Base-by-base conservation (phyloP, 257 asterid genomes). In the Solanum ossicruentum region DNA sequence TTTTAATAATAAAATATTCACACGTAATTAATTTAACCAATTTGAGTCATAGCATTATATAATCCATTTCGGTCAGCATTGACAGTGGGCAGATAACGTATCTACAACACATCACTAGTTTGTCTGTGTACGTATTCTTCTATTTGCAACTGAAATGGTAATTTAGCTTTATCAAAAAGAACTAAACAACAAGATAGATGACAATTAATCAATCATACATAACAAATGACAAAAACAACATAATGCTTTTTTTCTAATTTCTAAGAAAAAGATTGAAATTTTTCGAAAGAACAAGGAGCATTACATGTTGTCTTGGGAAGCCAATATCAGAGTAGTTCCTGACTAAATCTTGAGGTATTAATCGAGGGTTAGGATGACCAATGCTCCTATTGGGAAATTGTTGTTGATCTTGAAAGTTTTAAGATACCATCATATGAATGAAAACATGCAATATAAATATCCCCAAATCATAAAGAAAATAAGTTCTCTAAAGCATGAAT, bases 21-120 rank as follows among this genome's bases (percentile, higher is more conserved):
- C 78, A 96, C 95, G 80, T 92, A 90, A 91, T 96, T 98, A 39
- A 96, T 96, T 87, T 96, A 98, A 55, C 99, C 99, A 88, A 93
- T 93, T 56, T 93, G 86, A 87, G 95, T 96, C 98, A 95, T 91
- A 4, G 99, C 97, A 88, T 94, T 93, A 87, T 93, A 98, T 87
- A 96, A 91, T 32, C 3, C 99, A 95, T 94, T 81, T 96, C 98
- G 97, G 81, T 95, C 98, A 21, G 95, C 84, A 49, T 90, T 90
- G 85, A 89, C 93, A 23, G 96, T 73, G 75, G 96, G 97, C 82
- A 97, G 99, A 88, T 96, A 92, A 89, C 93, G 88, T 87, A 95
- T 92, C 90, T 90, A 89, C 88, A 96, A 84, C 43, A 96, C 91
- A 84, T 89, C 92, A 91, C 94, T 95, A 57, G 90, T 94, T 69